These are phyloP conservation scores for Roridomyces roridus DNA, from an alignment of 768 basidiomycete species.

Conservation along the genomic window DNA sequence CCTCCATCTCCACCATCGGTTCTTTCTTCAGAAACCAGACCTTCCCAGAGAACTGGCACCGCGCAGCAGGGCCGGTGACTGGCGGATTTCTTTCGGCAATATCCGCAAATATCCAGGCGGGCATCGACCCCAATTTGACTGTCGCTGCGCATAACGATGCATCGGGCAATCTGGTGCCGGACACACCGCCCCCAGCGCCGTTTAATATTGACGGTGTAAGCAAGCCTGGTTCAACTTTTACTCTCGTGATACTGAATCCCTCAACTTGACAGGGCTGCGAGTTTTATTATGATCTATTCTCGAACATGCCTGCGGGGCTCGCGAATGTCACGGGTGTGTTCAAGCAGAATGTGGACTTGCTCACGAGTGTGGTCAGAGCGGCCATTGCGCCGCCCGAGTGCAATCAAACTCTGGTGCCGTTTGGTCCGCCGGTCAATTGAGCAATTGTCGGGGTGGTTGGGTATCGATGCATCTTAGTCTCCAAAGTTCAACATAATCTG, in stretches of 20 bases:
- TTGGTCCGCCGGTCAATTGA: not conserved
- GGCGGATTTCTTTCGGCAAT: too few species aligned
- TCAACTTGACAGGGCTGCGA: not conserved
- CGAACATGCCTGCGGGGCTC: not conserved
- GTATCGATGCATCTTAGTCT: too few species aligned
- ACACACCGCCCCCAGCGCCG: slow-evolving; percentile 14
- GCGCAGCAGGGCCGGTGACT: slow-evolving; percentile 2
- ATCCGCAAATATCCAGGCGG: not conserved
- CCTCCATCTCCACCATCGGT: slow-evolving; percentile 5
- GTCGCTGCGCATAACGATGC: slow-evolving; percentile 16
- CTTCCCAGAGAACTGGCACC: slow-evolving; percentile 20
- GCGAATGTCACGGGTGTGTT: not conserved
- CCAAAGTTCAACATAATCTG: too few species aligned
- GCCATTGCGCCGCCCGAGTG: not conserved
- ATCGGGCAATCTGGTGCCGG: slow-evolving; percentile 12
- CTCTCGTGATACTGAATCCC: too few species aligned
- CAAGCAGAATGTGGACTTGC: not conserved
- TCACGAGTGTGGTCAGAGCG: not conserved
- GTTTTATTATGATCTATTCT: not conserved
- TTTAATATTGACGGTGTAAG: too few species aligned
- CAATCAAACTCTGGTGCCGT: not conserved
- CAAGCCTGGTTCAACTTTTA: too few species aligned
- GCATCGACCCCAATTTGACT: not conserved
- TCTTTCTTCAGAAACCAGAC: slow-evolving; percentile 18
- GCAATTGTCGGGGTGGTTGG: too few species aligned